phyloP scores from a whole-genome alignment of 2,329 filamentous ascomycete genomes.

The Epichloe scottii region DNA sequence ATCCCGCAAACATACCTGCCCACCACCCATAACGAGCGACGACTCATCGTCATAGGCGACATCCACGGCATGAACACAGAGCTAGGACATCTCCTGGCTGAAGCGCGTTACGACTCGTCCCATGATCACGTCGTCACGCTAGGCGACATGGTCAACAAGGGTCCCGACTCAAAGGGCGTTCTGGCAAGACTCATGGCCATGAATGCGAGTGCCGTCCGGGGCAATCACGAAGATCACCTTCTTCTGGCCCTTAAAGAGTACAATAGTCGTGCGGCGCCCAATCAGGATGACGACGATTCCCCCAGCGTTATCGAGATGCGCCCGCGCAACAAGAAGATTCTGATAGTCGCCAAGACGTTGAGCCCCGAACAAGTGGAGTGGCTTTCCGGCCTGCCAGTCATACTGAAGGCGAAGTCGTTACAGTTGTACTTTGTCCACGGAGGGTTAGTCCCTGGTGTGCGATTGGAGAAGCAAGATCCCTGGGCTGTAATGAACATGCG shows the following conservation, averaged over 20 bases:
- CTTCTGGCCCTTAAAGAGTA: conserved; percentile 46
- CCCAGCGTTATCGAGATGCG: conserved; percentile 15
- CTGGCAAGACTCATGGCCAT: conserved; percentile 62
- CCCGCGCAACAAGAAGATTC: conserved; percentile 25
- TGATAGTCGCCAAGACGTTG: conserved; percentile 44
- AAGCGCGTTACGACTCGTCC: conserved; percentile 44
- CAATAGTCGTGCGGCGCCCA: conserved; percentile 15
- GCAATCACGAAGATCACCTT: conserved; percentile 84
- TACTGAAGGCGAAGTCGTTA: conserved; percentile 57
- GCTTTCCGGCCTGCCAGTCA: conserved; percentile 63
- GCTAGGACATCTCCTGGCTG: conserved; percentile 51
- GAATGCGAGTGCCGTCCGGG: conserved; percentile 70
- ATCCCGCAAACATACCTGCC: conserved; percentile 20
- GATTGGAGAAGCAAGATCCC: conserved; percentile 59
- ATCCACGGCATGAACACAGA: conserved; percentile 77
- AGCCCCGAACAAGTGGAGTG: conserved; percentile 50
- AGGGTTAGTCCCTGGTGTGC: conserved; percentile 66
- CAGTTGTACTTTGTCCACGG: conserved; percentile 66
- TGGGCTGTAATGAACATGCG: conserved; percentile 88
- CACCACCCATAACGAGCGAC: conserved; percentile 29
- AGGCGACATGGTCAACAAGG: conserved; percentile 76
- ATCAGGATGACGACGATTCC: conserved; percentile 9
- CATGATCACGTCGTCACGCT: conserved; percentile 63
- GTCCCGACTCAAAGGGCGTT: conserved; percentile 69
- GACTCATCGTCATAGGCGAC: conserved; percentile 77